Evolutionary conservation across 2,329 filamentous ascomycete species (phyloP), one percentile per base, ranked within the genome.

Genomic region (Scedosporium apiospermum): DNA sequence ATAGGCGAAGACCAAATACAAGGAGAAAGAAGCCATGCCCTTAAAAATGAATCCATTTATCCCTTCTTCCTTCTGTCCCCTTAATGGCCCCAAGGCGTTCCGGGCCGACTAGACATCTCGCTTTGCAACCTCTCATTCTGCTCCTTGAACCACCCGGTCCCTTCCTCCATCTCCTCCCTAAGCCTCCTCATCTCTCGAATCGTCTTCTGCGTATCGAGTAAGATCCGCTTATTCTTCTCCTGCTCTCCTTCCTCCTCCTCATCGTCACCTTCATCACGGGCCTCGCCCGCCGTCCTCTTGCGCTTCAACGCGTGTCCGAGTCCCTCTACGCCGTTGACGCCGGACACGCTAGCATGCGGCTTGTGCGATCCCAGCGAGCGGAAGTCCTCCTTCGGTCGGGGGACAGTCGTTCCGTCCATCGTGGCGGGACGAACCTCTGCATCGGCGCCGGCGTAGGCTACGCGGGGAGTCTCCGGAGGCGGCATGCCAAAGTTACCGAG

Each of bases 151-250:
- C 79, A 82, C 21, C 73, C 71, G n/a, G 73, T 73, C 16, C 74
- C 77, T 65, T 80, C 74, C 64, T 80, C 77, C 70, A 82, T 73
- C 63, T 80, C 78, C 63, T 75, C 71, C 14, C 76, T 73, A 66
- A 78, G 71, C 60, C 72, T 71, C 44, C 72, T 72, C 49, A 81
- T 73, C 65, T 80, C 77, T 41, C 66, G 70, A 57, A 75, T 70
- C 63, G 77, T 65, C 44, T 70, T 74, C 63, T 76, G 72, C 30
- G 75, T 76, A 55, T 78, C 76, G 62, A 75, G 74, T 68, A 81
- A 73, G 16, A 79, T 73, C 34, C 74, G 72, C 63, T 78, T 76
- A 55, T 61, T 41, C 60, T 70, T 67, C 67, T 68, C 68, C 9
- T 61, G 26, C 55, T 44, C 63, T 23, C 68, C 63, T 7, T 60